Evolutionary conservation across 495 filamentous ascomycete species (phyloP).

Genomic region (Cercophora scortea): DNA sequence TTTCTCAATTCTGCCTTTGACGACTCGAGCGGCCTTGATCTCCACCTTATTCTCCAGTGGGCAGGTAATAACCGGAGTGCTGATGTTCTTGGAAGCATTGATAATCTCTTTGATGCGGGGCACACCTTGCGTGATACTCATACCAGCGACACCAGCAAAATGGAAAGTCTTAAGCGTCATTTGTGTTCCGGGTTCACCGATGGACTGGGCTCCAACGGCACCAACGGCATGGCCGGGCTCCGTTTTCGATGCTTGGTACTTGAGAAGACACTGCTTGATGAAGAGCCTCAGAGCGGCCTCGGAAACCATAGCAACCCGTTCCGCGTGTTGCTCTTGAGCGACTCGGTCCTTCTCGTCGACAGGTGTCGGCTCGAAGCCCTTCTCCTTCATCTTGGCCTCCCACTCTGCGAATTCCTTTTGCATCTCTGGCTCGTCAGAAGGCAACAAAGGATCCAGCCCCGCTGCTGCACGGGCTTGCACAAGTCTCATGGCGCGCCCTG

Average conservation of each 20-base stretch:
- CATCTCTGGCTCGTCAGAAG: slow-evolving; percentile 10
- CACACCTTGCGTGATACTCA: slow-evolving; percentile 98
- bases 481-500: slow-evolving; percentile 38
- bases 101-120: slow-evolving; percentile 99
- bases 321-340: slow-evolving; percentile 30
- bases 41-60: slow-evolving; percentile 61
- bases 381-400: slow-evolving; percentile 6
- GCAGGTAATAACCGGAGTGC: slow-evolving; percentile 87
- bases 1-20: slow-evolving; percentile 89
- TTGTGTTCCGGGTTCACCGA: slow-evolving; percentile 96
- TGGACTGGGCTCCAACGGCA: slow-evolving; percentile 93
- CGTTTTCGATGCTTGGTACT: slow-evolving; percentile 82
- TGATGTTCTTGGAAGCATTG: slow-evolving; percentile 88
- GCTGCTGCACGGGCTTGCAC: slow-evolving; percentile 38
- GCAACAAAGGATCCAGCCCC: slow-evolving; percentile 27
- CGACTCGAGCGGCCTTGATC: slow-evolving; percentile 70
- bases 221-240: slow-evolving; percentile 97
- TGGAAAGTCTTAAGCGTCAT: slow-evolving; percentile 99
- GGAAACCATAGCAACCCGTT: slow-evolving; percentile 77
- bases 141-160: slow-evolving; percentile 98
- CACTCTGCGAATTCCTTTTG: slow-evolving; percentile 9
- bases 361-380: not conserved
- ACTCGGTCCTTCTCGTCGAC: not conserved
- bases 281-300: slow-evolving; percentile 62
- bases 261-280: slow-evolving; percentile 72